Evolutionary conservation across 345 rosid species (phyloP).

Genomic region (Ricinus communis): DNA sequence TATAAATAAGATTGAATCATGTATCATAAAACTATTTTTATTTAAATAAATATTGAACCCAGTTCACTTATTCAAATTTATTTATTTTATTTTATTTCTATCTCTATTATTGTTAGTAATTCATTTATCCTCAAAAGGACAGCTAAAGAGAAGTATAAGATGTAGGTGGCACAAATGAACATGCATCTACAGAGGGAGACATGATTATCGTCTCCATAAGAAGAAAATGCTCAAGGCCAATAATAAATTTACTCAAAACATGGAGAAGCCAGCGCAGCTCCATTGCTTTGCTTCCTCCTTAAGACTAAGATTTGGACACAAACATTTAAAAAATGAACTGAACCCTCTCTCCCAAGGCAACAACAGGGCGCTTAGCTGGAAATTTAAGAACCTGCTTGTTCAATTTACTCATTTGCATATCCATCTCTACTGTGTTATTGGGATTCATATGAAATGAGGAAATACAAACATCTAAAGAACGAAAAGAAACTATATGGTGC

Average conservation of each 20-base stretch:
- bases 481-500: background rate
- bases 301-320: background rate
- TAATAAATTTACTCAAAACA: background rate
- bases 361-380: background rate
- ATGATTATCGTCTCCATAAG: background rate
- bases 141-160: background rate
- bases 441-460: background rate
- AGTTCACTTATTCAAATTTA: too few species aligned
- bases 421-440: background rate
- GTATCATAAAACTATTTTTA: too few species aligned
- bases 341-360: background rate
- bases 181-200: conserved; percentile 12
- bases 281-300: conserved; percentile 2
- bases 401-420: background rate
- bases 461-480: background rate
- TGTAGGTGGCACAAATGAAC: background rate
- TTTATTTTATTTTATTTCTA: too few species aligned
- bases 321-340: too few species aligned
- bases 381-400: background rate
- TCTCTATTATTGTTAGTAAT: too few species aligned
- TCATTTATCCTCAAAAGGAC: background rate
- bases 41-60: too few species aligned
- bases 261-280: conserved; percentile 12
- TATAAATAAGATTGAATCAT: too few species aligned
- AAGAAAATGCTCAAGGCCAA: background rate